A percentile compares a stretch with the other conserved stretches of the same genome.
Evolutionary conservation across 257 asterid genomes (phyloP).

Genomic region (Ehretia macrophylla): DNA sequence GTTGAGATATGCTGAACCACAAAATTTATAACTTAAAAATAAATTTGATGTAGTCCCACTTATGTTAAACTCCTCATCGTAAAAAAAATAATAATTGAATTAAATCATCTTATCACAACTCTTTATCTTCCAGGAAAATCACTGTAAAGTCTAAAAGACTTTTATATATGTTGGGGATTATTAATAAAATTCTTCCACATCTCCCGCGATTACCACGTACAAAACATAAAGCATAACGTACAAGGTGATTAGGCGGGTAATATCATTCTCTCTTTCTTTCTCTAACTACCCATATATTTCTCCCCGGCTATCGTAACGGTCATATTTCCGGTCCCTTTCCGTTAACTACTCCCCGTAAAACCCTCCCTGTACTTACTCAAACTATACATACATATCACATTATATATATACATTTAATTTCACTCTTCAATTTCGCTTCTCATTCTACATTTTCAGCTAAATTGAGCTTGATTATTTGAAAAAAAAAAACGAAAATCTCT

Average conservation of each 20-base stretch:
- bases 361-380: conserved; percentile 17
- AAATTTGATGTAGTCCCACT: too few relatives aligned
- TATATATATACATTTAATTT: not conserved
- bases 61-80: too few relatives aligned
- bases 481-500: not conserved
- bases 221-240: conserved; percentile 15
- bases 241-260: conserved; percentile 11
- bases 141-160: too few relatives aligned
- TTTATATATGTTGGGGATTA: too few relatives aligned
- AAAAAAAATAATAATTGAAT: too few relatives aligned
- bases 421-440: not conserved
- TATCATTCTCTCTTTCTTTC: conserved; percentile 7
- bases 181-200: too few relatives aligned
- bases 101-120: too few relatives aligned
- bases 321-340: conserved; percentile 24
- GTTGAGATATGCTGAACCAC: too few relatives aligned
- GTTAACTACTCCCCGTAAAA: conserved; percentile 13
- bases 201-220: not conserved
- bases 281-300: conserved; percentile 14
- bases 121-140: too few relatives aligned
- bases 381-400: conserved; percentile 9
- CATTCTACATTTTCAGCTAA: not conserved
- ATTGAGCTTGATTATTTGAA: not conserved
- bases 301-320: conserved; percentile 41
- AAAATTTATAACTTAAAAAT: too few relatives aligned